Base-by-base conservation (phyloP, 768 basidiomycete genomes). In the Cystofilobasidium macerans region DNA sequence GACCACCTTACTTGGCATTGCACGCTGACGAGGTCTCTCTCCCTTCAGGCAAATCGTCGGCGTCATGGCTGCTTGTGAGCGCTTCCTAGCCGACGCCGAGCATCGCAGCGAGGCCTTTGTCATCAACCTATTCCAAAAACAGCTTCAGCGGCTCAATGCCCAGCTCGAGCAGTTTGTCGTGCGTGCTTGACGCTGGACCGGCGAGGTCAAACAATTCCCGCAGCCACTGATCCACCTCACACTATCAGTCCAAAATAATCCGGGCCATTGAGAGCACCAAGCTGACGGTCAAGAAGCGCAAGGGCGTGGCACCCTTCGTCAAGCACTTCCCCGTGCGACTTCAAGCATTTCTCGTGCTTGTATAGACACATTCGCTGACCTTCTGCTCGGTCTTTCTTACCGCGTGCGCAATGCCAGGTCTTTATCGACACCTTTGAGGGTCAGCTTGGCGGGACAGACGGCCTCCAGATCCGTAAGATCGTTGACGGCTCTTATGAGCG, bases 301-400 rank as follows among this genome's bases (percentile, higher is more conserved):
- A 85, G 71, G 94, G 94, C 9, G 88, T 95, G 32, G 87, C 85
- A 22, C 86, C 87, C 54, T 98, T 95, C 74, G 84, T 98, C 71
- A 88, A 87, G 72, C 84, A 89, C 76, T 97, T 98, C 79, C 90
- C 94, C 0, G 80, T 84, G 42, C 28, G 74, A 62, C 32, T 7
- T 28, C n/a, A n/a, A n/a, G n/a, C n/a, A n/a, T 28, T 26, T 38
- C 20, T 11, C 26, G 26, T 38, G 7, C 35, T 28, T 57, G 11
- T 22, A 28, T 24, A 59, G 20, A 30, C 20, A 33, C 16, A 14
- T 35, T 61, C 32, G 2, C n/a, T 28, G 12, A 32, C 43, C 20
- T 7, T 16, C 13, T 32, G 26, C 13, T 14, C 43, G 47, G 14
- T 5, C 3, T 22, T 24, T 18, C 26, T n/a, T 45, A n/a, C 12